Evolutionary conservation across 192 early-diverging fungal species (phyloP), one percentile per base, ranked within the genome.

Genomic region (Coemansia sp.): DNA sequence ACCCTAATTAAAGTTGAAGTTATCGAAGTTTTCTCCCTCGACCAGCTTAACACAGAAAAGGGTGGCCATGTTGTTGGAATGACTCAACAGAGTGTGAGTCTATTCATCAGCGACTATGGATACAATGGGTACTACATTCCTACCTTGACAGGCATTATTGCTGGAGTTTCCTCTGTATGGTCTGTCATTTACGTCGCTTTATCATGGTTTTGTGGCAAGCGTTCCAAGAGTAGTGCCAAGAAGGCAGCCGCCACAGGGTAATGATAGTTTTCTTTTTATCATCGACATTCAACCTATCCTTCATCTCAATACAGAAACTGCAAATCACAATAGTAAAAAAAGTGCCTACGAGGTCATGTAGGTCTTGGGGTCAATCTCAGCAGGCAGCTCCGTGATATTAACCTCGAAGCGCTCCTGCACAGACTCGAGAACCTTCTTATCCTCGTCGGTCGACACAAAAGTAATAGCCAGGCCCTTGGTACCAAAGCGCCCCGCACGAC

Each of bases 401-500:
- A 98, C 94, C 78, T 98, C 96, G 66, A 98, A 98, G 66, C 92
- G 88, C 57, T 90, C 90, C 76, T 98, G 96, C 23, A 98, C 92
- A 40, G 87, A 83, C 67, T 94, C 90, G 35, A 98, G 81, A 2
- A 88, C 74, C 34, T 77, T 72, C 56, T 87, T 83, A 73, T 98
- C 96, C 45, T 88, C 89, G 16, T 91, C 88, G 11, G 89, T 90
- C 2, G 94, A 86, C 10, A 95, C 91, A 84, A 98, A 98, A 0
- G 95, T 93, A 48, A 98, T 89, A 24, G 92, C 96, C 48, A 97
- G 82, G 80, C 96, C 96, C 87, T 98, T 98, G 81, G 96, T 98
- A 80, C 96, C 96, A 66, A 98, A 98, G 86, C 96, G 91, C 66
- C 96, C 96, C 39, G 96, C 96, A 90, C 96, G 94, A 57, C 96